A percentile compares a stretch with the other conserved stretches of the same genome.
These are phyloP conservation scores for Phytophthora vignae DNA, from an alignment of 352 stramenopile genomes.

Conservation along the genomic window DNA sequence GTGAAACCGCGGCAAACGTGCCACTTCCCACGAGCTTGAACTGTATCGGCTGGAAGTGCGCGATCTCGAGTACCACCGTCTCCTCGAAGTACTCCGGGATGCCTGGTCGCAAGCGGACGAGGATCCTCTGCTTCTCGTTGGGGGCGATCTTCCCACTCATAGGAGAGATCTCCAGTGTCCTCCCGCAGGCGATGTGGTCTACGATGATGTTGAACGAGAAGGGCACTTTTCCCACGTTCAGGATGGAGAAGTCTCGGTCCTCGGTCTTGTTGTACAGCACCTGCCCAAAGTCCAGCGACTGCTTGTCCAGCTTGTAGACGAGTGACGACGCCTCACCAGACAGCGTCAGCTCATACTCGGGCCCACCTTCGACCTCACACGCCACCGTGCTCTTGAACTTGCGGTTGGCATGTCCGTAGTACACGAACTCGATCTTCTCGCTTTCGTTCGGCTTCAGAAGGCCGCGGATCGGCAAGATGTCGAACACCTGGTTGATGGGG, in stretches of 20 bases:
- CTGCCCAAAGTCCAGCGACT: slow-evolving; percentile 93
- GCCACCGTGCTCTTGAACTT: slow-evolving; percentile 91
- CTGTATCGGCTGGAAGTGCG: slow-evolving; percentile 94
- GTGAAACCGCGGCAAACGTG: slow-evolving; percentile 91
- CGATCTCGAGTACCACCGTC: slow-evolving; percentile 92
- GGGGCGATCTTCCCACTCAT: slow-evolving; percentile 85
- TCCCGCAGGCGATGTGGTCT: slow-evolving; percentile 48
- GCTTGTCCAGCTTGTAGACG: slow-evolving; percentile 92
- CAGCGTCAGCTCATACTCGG: slow-evolving; percentile 93
- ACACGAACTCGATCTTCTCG: slow-evolving; percentile 94
- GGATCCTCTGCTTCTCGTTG: slow-evolving; percentile 90
- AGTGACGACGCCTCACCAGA: slow-evolving; percentile 92
- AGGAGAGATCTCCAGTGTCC: slow-evolving; percentile 82
- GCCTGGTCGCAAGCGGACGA: slow-evolving; percentile 88
- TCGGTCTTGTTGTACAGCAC: slow-evolving; percentile 94
- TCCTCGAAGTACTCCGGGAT: slow-evolving; percentile 91
- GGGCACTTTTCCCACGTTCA: slow-evolving; percentile 94
- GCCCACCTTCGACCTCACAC: slow-evolving; percentile 94
- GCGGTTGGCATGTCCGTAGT: slow-evolving; percentile 93
- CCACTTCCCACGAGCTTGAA: slow-evolving; percentile 91
- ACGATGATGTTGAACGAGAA: slow-evolving; percentile 84
- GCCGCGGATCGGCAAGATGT: slow-evolving; percentile 94
- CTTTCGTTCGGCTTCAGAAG: slow-evolving; percentile 86
- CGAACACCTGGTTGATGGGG: slow-evolving; percentile 94
- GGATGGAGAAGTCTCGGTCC: slow-evolving; percentile 92